These are phyloP conservation scores for Carex myosuroides DNA, from an alignment of 176 grass and related monocot genomes.

Conservation along the genomic window DNA sequence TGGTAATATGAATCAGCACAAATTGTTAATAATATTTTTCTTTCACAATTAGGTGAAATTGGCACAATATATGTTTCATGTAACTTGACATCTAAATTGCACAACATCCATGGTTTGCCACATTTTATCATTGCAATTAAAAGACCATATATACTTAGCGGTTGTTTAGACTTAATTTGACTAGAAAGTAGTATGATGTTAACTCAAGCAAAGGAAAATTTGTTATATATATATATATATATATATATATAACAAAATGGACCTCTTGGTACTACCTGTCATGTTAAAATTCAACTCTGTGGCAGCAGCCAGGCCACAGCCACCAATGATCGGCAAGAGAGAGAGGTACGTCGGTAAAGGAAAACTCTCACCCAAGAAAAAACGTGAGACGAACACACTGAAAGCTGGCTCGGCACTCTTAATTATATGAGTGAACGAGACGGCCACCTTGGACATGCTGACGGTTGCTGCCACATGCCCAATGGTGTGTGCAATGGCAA, in stretches of 20 bases:
- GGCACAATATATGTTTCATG: background rate
- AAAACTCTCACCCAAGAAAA: slow-evolving; percentile 68
- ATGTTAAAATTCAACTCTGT: slow-evolving; percentile 98
- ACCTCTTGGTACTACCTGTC: slow-evolving; percentile 38
- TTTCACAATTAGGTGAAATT: background rate
- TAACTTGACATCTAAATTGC: background rate
- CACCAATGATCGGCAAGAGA: slow-evolving; percentile 79
- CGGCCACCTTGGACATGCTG: slow-evolving; percentile 97
- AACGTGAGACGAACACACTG: slow-evolving; percentile 75
- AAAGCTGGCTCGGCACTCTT: slow-evolving; percentile 95
- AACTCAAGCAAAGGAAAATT: too few species aligned
- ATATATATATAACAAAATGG: background rate
- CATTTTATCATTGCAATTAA: background rate
- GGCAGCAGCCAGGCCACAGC: slow-evolving; percentile 69
- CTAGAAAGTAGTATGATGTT: background rate
- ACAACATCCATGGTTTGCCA: background rate
- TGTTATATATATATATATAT: background rate
- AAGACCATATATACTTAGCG: background rate
- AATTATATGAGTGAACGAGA: slow-evolving; percentile 97
- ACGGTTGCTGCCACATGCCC: slow-evolving; percentile 93
- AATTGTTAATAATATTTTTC: background rate
- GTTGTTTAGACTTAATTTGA: background rate
- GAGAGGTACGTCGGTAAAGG: slow-evolving; percentile 73
- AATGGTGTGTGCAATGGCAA: slow-evolving; percentile 90
- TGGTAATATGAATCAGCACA: background rate